Conservation (phyloP, 768 basidiomycete genomes). For the Collybia nuda region DNA sequence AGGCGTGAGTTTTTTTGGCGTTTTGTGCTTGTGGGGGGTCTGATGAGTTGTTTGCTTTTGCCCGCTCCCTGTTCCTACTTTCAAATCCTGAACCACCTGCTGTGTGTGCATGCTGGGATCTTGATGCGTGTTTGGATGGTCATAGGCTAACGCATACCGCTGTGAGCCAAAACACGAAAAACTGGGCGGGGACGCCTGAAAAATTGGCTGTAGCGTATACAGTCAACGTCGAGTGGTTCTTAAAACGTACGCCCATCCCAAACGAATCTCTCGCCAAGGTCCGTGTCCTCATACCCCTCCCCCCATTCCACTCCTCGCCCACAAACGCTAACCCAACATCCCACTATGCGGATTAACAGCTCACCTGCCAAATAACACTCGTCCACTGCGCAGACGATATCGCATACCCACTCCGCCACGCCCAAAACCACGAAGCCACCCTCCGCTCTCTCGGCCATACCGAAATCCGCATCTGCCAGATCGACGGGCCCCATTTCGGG, state of each 20-base stretch:
- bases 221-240: constrained; percentile 9
- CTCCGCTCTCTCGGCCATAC: constrained; percentile 6
- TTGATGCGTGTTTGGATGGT: too few species aligned
- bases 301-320: too few species aligned
- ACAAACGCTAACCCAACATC: too few species aligned
- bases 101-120: too few species aligned
- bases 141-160: constrained; percentile 9
- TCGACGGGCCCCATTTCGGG: constrained; percentile 20
- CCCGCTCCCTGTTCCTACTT: too few species aligned
- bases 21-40: too few species aligned
- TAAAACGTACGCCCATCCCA: constrained; percentile 4
- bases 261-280: constrained; percentile 10
- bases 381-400: constrained; percentile 16
- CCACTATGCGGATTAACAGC: neutral
- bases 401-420: constrained; percentile 10
- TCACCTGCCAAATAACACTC: constrained; percentile 7
- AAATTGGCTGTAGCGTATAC: constrained; percentile 6
- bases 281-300: too few species aligned
- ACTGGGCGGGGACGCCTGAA: constrained; percentile 12
- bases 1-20: constrained; percentile 4
- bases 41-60: too few species aligned
- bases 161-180: constrained; percentile 7
- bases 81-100: too few species aligned
- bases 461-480: constrained; percentile 9
- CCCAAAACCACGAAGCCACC: constrained; percentile 4